Evolutionary conservation across 2,329 filamentous ascomycete genomes (phyloP).

Genomic region (Cercospora nicotianae): DNA sequence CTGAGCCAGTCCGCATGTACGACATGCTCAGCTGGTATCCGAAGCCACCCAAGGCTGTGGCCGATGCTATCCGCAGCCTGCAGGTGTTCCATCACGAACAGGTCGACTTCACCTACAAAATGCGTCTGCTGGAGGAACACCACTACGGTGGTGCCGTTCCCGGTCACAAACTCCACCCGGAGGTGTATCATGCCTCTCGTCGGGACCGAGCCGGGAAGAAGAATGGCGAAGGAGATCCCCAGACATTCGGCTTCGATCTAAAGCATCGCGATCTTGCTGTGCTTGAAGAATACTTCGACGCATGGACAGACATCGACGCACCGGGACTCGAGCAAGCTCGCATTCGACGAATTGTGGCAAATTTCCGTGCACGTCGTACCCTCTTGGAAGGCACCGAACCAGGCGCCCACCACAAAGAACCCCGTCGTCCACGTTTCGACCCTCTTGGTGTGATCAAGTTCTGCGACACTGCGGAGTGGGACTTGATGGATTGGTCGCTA

Average conservation of each 20-base stretch:
- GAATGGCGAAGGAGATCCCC: background rate
- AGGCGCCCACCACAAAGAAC: background rate
- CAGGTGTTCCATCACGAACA: background rate
- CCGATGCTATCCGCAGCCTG: background rate
- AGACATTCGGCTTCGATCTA: background rate
- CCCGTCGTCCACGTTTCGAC: background rate
- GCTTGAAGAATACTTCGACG: background rate
- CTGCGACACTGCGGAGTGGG: background rate
- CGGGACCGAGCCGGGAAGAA: background rate
- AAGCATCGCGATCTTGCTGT: background rate
- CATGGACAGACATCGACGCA: background rate
- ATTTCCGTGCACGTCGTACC: background rate
- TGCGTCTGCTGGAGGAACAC: background rate
- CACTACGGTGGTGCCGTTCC: background rate
- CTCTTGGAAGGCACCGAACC: background rate
- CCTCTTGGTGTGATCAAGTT: background rate
- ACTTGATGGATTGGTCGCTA: background rate
- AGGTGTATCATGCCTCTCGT: background rate
- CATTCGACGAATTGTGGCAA: background rate
- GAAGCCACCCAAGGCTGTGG: background rate
- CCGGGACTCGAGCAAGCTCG: background rate
- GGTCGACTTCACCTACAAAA: background rate
- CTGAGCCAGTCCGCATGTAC: background rate
- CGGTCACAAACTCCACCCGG: background rate
- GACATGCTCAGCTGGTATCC: background rate